A percentile compares a stretch with the other conserved stretches of the same genome.
Evolutionary conservation across 2,329 filamentous ascomycete species (phyloP).

Genomic region (Verticillium nubilum): DNA sequence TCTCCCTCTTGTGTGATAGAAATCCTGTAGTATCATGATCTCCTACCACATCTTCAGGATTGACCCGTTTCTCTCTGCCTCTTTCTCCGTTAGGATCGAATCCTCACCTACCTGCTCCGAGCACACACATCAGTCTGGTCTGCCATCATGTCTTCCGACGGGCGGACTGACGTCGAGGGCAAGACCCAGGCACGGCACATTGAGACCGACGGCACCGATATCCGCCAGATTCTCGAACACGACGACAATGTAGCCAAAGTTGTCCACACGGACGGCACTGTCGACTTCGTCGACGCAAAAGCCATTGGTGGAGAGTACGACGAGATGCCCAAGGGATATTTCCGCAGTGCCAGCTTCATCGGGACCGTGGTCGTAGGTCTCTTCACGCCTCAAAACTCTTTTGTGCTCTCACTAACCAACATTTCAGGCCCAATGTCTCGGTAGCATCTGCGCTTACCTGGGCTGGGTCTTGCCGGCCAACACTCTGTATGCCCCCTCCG

Average conservation of each 20-base stretch:
- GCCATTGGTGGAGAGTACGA: slow-evolving; percentile 35
- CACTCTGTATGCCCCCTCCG: slow-evolving; percentile 20
- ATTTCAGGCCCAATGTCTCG: slow-evolving; percentile 23
- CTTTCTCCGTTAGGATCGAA: not conserved
- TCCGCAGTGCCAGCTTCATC: slow-evolving; percentile 30
- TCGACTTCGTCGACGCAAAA: slow-evolving; percentile 34
- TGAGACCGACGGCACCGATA: slow-evolving; percentile 24
- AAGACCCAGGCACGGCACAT: slow-evolving; percentile 9
- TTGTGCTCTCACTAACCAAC: not conserved
- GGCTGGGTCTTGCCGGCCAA: slow-evolving; percentile 29
- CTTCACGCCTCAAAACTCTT: not conserved
- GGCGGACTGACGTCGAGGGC: not conserved
- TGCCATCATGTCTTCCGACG: not conserved
- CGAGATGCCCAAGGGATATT: slow-evolving; percentile 35
- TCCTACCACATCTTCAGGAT: not conserved
- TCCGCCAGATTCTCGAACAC: slow-evolving; percentile 3
- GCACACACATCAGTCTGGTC: not conserved
- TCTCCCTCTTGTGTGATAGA: not conserved
- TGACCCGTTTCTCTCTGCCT: not conserved
- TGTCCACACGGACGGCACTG: slow-evolving; percentile 31
- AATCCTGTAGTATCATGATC: not conserved
- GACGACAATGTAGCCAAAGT: slow-evolving; percentile 22
- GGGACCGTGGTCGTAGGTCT: slow-evolving; percentile 28
- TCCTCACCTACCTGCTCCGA: not conserved
- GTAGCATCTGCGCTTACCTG: slow-evolving; percentile 26